Base-by-base conservation (phyloP, 2,329 filamentous ascomycete species). In the Xylariaceae sp. region DNA sequence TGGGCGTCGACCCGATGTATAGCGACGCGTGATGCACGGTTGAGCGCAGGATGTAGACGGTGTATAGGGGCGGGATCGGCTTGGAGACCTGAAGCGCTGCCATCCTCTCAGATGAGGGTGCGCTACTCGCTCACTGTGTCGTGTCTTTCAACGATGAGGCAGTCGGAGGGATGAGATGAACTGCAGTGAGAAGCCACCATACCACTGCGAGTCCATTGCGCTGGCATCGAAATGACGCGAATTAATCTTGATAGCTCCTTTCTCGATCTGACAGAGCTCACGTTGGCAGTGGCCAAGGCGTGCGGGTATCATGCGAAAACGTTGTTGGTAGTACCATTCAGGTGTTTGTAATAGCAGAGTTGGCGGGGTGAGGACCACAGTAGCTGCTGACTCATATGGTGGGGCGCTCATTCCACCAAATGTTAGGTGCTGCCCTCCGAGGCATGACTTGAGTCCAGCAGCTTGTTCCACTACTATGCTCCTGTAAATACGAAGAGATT, bases 1-100 rank as follows among this genome's bases (percentile, higher is more conserved):
- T 82, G 0, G 90, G 90, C 1, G 93, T 97, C 33, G 88, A 95
- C 39, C 93, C 93, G 41, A 97, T 85, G 64, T 98, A 98, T 19
- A 91, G 74, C 2, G 77, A 80, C 19, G 77, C 74, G 58, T 81
- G 81, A 34, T 79, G 76, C 9, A 89, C 75, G 1, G 83, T 89
- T 0, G 91, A 96, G 16, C 90, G 85, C 28, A 97, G 78, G 13
- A 97, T 78, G 62, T 98, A 97, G 60, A 93, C 94, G 52, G 87
- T 89, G 61, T 97, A 97, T 50, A 96, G 84, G 1, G 90, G 83
- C 9, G 91, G 91, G 17, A 97, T 88, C 0, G 74, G 81, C 52
- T 72, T 78, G 17, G 62, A 48, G 35, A 68, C 12, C 6, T 26
- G 22, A 6, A 26, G 53, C 28, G 62, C 58, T 11, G 66, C 51